A percentile compares a stretch with the other conserved stretches of the same genome.
Conservation (phyloP, 2,329 filamentous ascomycete species). For the Aspergillus viridinutans region DNA sequence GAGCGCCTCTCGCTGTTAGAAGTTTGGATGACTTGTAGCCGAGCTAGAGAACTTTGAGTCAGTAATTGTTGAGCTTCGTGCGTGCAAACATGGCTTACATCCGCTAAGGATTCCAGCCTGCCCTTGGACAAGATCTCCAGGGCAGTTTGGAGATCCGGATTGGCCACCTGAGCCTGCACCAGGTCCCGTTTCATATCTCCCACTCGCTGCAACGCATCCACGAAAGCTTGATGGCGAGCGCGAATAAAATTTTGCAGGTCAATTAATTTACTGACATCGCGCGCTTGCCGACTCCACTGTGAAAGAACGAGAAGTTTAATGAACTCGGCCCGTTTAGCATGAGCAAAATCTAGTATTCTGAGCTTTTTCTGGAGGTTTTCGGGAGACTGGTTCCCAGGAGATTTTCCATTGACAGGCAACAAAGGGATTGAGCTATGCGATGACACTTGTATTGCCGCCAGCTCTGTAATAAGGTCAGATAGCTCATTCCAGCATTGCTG, state of each 20-base stretch:
- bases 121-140: slow-evolving; percentile 78
- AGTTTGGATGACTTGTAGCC: slow-evolving; percentile 71
- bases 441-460: slow-evolving; percentile 65
- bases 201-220: slow-evolving; percentile 58
- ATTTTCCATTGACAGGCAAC: slow-evolving; percentile 24
- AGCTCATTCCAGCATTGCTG: slow-evolving; percentile 81
- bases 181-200: slow-evolving; percentile 70
- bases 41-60: slow-evolving; percentile 47
- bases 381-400: slow-evolving; percentile 32
- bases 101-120: slow-evolving; percentile 71
- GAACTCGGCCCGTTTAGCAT: slow-evolving; percentile 78
- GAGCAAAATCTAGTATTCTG: slow-evolving; percentile 69
- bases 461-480: slow-evolving; percentile 62
- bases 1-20: slow-evolving; percentile 66
- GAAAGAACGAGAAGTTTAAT: slow-evolving; percentile 88
- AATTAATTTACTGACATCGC: slow-evolving; percentile 79
- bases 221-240: slow-evolving; percentile 58
- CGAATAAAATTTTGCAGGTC: slow-evolving; percentile 76
- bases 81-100: slow-evolving; percentile 51
- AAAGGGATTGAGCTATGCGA: slow-evolving; percentile 33
- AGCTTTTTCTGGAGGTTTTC: slow-evolving; percentile 75
- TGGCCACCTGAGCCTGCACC: slow-evolving; percentile 69
- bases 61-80: slow-evolving; percentile 6
- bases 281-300: slow-evolving; percentile 79
- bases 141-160: slow-evolving; percentile 87